These are phyloP conservation scores for Pseudogymnoascus destructans DNA, from an alignment of 2,329 filamentous ascomycete species.

Conservation along the genomic window DNA sequence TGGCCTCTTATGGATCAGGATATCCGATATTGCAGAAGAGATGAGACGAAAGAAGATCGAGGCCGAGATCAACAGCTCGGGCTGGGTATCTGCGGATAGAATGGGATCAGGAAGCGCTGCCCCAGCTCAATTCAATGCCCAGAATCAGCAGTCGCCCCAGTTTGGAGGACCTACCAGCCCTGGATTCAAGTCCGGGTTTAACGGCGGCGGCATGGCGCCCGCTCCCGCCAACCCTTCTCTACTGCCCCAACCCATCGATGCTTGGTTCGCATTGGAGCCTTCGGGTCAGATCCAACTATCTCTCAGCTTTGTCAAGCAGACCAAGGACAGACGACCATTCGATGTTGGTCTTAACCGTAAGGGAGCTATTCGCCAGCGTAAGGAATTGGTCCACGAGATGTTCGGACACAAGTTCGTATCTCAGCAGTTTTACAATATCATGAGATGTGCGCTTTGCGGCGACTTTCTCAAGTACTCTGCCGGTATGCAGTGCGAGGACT, in stretches of 20 bases:
- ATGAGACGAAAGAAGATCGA: slow-evolving; percentile 96
- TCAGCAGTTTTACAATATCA: slow-evolving; percentile 99
- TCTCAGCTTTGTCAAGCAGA: slow-evolving; percentile 84
- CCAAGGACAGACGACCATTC: slow-evolving; percentile 67
- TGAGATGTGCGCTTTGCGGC: slow-evolving; percentile 95
- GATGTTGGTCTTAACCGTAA: slow-evolving; percentile 88
- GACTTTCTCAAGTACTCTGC: slow-evolving; percentile 98
- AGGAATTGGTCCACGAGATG: slow-evolving; percentile 97
- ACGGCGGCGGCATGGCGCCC: slow-evolving; percentile 20
- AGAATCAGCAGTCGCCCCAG: slow-evolving; percentile 32
- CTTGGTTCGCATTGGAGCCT: slow-evolving; percentile 95
- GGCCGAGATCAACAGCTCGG: slow-evolving; percentile 82
- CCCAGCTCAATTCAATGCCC: slow-evolving; percentile 46
- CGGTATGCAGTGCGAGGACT: slow-evolving; percentile 98
- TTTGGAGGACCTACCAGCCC: slow-evolving; percentile 33
- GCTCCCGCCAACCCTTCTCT: slow-evolving; percentile 26
- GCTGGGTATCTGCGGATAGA: slow-evolving; percentile 94
- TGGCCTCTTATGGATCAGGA: slow-evolving; percentile 87
- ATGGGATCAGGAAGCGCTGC: slow-evolving; percentile 53
- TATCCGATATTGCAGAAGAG: slow-evolving; percentile 95
- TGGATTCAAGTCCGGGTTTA: slow-evolving; percentile 23
- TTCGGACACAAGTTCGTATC: slow-evolving; percentile 98
- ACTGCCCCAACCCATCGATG: slow-evolving; percentile 54
- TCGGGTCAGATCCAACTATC: slow-evolving; percentile 84
- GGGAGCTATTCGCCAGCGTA: slow-evolving; percentile 90